Percentiles rank a stretch among this genome's conserved stretches.
Evolutionary conservation across 2,329 filamentous ascomycete genomes (phyloP).

Genomic region (Cercospora zeae-maydis): DNA sequence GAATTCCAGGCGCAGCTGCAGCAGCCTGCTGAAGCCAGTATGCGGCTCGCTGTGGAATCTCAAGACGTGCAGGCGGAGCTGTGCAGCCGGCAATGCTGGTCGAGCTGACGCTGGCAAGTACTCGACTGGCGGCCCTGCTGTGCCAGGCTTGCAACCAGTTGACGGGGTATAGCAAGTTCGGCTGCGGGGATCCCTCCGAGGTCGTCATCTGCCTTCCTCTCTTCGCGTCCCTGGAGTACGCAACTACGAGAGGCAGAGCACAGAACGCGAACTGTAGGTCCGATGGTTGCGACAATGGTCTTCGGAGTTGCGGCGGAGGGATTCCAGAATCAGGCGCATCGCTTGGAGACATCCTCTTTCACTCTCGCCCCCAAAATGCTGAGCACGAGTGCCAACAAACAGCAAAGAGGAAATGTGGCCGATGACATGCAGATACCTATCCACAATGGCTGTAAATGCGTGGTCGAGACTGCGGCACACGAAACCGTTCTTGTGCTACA

Average conservation of each 20-base stretch:
- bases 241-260: background rate
- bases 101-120: background rate
- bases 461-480: background rate
- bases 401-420: background rate
- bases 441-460: background rate
- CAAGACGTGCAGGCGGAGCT: background rate
- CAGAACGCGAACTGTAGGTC: background rate
- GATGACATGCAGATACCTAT: background rate
- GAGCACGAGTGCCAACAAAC: background rate
- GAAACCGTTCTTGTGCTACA: background rate
- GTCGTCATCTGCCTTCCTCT: background rate
- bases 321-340: background rate
- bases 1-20: background rate
- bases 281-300: background rate
- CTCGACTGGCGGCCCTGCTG: background rate
- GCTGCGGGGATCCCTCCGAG: background rate
- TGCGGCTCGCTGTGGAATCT: background rate
- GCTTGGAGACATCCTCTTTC: background rate
- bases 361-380: background rate
- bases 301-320: background rate
- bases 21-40: background rate
- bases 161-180: background rate
- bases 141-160: background rate
- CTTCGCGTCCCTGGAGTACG: background rate
- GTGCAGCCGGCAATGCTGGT: background rate